A percentile compares a stretch with the other conserved stretches of the same genome.
Evolutionary conservation across 179 eudicot species (phyloP).

Genomic region (Actinidia chinensis): DNA sequence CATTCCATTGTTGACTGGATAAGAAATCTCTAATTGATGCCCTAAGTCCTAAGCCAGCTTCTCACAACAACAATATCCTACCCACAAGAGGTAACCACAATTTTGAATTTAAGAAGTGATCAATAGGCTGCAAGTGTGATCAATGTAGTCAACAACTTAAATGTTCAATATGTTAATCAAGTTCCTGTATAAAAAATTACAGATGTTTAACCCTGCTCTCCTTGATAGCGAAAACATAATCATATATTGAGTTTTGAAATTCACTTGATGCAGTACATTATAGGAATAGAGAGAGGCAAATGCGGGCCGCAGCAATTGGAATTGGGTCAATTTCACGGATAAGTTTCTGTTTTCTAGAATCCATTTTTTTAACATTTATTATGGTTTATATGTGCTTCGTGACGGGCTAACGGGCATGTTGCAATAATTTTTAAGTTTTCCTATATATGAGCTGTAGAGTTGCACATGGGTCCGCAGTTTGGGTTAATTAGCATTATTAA

Average conservation of each 20-base stretch:
- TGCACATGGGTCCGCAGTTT: neutral
- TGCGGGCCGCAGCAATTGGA: neutral
- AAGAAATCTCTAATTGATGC: slow-evolving; percentile 87
- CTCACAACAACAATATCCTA: slow-evolving; percentile 92
- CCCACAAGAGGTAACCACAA: slow-evolving; percentile 5
- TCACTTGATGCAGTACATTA: neutral
- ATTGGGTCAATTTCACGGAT: neutral
- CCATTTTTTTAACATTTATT: neutral
- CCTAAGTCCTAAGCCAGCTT: slow-evolving; percentile 62
- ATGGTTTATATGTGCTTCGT: neutral
- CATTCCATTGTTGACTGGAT: slow-evolving; percentile 95
- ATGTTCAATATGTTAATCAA: neutral
- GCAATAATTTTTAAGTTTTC: neutral
- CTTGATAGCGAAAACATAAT: neutral
- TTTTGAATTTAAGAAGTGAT: neutral
- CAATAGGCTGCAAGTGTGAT: slow-evolving; percentile 1
- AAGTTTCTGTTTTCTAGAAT: neutral
- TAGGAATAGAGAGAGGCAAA: neutral
- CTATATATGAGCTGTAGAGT: neutral
- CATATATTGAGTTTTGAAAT: neutral
- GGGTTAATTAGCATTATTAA: neutral
- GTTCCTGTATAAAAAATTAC: neutral
- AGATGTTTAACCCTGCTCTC: neutral
- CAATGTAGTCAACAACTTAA: neutral
- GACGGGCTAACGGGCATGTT: neutral